Base-by-base conservation (phyloP, 1,284 basidiomycete species). In the Melampsora americana region DNA sequence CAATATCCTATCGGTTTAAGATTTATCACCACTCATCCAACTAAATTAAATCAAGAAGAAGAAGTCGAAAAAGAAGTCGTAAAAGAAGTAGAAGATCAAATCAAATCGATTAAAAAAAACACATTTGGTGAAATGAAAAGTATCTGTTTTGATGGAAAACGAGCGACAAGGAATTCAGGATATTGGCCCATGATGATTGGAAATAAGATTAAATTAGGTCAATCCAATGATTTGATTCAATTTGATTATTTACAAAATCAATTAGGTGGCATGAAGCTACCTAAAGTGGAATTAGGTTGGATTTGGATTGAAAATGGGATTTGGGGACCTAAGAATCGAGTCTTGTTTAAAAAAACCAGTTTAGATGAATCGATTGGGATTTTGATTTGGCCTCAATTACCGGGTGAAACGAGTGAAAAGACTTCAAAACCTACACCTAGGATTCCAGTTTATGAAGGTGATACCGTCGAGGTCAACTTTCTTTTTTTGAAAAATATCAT, bases 321-420 rank as follows among this genome's bases (percentile, higher is more conserved):
- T 18, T 69, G 44, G 44, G 66, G 66, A 14, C 66, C 66, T n/a
- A 69, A 26, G 2, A 69, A 69, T 48, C 48, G 66, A 46, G 30
- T 69, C 11, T 56, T 69, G 18, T 69, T 69, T 46, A 46, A 69
- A 28, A 69, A 69, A n/a, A 26, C 20, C 16, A 56, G 66, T 35
- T 26, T 26, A 2, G 66, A 69, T 53, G 48, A 69, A 32, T n/a
- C 44, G 14, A 35, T 69, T 20, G 66, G 66, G 2, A 69, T 69
- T 7, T 53, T 69, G 9, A 30, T 69, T 30, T 69, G 66, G 66
- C 66, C 66, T 50, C 53, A 46, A 20, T 69, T 69, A 30, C 66
- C 66, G 0, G 66, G 53, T 32, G 23, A 69, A n/a, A 56, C 53
- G 20, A 23, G n/a, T 23, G 1, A 5, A 0, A 23, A 56, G 26